phyloP scores from a whole-genome alignment of 495 filamentous ascomycete species.

The Amorphotheca resinae region DNA sequence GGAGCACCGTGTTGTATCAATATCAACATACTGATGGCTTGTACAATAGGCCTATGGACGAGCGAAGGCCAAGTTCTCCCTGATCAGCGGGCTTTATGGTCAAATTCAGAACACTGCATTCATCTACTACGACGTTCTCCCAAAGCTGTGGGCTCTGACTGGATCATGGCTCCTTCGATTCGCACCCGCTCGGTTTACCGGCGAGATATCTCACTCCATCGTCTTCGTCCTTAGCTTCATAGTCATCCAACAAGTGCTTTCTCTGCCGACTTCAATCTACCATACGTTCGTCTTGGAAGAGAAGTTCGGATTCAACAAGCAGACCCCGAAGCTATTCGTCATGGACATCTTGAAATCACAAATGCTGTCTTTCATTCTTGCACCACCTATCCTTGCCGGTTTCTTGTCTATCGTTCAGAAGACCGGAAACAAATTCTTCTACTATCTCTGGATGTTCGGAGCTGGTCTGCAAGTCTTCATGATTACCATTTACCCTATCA shows the following conservation, averaged over 20 bases:
- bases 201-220: slow-evolving; percentile 88
- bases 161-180: slow-evolving; percentile 61
- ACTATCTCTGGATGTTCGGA: slow-evolving; percentile 91
- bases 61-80: slow-evolving; percentile 81
- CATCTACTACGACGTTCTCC: slow-evolving; percentile 81
- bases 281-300: slow-evolving; percentile 92
- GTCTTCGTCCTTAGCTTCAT: slow-evolving; percentile 85
- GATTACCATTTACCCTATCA: slow-evolving; percentile 91
- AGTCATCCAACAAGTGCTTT: slow-evolving; percentile 61
- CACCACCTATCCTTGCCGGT: slow-evolving; percentile 74
- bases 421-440: slow-evolving; percentile 88
- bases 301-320: slow-evolving; percentile 98
- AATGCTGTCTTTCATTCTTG: slow-evolving; percentile 62
- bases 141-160: slow-evolving; percentile 75
- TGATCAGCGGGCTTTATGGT: slow-evolving; percentile 67
- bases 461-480: slow-evolving; percentile 79
- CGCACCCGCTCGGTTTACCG: slow-evolving; percentile 64
- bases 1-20: background rate
- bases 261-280: slow-evolving; percentile 76
- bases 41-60: slow-evolving; percentile 73
- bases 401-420: slow-evolving; percentile 85
- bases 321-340: slow-evolving; percentile 78
- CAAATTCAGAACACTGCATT: slow-evolving; percentile 77
- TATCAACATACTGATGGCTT: slow-evolving; percentile 9
- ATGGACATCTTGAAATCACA: slow-evolving; percentile 89